Evolutionary conservation across 352 stramenopile genomes (phyloP).

Genomic region (Globisporangium echinulatum): DNA sequence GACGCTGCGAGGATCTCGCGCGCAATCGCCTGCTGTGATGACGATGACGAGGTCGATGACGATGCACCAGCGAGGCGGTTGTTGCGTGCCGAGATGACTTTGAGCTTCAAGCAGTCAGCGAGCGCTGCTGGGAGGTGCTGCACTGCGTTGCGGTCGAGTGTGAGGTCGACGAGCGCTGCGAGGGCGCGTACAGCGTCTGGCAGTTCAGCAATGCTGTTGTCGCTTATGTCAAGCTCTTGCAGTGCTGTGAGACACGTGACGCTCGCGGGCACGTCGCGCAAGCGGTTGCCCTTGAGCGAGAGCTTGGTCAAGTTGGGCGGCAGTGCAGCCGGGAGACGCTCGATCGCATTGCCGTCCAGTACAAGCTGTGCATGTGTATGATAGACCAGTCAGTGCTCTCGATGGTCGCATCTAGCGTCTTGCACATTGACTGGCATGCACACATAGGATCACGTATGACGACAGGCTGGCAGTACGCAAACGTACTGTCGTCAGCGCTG

Average conservation of each 20-base stretch:
- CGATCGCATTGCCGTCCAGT: constrained; percentile 64
- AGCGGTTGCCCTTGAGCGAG: constrained; percentile 57
- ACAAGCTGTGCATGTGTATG: constrained; percentile 33
- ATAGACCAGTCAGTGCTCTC: too few relatives aligned
- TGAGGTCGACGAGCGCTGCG: constrained; percentile 57
- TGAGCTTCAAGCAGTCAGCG: constrained; percentile 58
- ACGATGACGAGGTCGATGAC: constrained; percentile 5
- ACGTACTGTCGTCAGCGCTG: constrained; percentile 60
- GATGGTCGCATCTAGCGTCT: too few relatives aligned
- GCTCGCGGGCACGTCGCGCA: constrained; percentile 33
- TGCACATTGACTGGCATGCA: constrained; percentile 1
- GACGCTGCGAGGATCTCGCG: constrained; percentile 45
- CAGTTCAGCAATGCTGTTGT: constrained; percentile 47
- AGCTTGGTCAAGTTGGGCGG: constrained; percentile 74
- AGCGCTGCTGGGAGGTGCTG: constrained; percentile 35
- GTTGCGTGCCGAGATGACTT: constrained; percentile 53
- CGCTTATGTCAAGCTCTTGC: constrained; percentile 61
- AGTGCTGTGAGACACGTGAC: constrained; percentile 45
- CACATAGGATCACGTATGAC: neutral
- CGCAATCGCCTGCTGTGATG: constrained; percentile 39
- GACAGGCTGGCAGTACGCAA: constrained; percentile 13
- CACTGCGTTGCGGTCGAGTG: constrained; percentile 56
- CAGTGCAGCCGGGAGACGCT: constrained; percentile 41
- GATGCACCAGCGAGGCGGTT: constrained; percentile 35
- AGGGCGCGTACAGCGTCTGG: constrained; percentile 38